Base-by-base conservation (phyloP, 1,139 yeast genomes). In the Candida albicans region DNA sequence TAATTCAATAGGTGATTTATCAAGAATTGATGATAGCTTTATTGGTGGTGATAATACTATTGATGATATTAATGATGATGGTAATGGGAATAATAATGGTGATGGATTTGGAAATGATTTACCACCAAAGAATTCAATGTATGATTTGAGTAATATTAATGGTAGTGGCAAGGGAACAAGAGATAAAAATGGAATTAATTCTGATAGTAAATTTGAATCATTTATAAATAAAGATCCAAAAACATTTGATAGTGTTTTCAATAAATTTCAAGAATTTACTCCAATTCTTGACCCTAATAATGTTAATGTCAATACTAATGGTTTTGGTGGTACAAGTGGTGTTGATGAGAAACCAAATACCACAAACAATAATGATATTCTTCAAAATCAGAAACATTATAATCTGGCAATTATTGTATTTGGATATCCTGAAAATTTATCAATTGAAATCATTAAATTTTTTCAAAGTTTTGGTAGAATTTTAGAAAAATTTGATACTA, bases 381-480 rank as follows among this genome's bases (percentile, higher is more conserved):
- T 27, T 27, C 11, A 27, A n/a, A n/a, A 27, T 11, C 29, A 28
- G 34, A 37, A 37, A 12, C 22, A 30, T 24, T 37, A 37, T 53
- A 61, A 41, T 63, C 65, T 28, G 87, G 88, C 96, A 0, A 87
- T 93, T 1, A 67, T 90, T 35, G 89, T 91, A 10, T 90, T 88
- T 65, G 98, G 98, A 1, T 91, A 88, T 61, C 90, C 96, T 0
- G 93, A 91, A 55, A 73, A 81, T 2, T 70, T 84, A 51, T 81
- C 95, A 4, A 74, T 77, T 37, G 76, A 78, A 34, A 81, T 93
- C 1, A 76, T 93, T 37, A 78, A 79, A 41, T 88, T 84, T 62
- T 93, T 91, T 58, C 75, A 84, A 35, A 85, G 85, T 52, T 89
- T 84, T 61, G 99, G 99, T 15, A 76, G 73, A 25, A 81, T 93